Evolutionary conservation across 202 grass and related monocot species (phyloP), one percentile per base, ranked within the genome.

Genomic region (Carex arenaria): DNA sequence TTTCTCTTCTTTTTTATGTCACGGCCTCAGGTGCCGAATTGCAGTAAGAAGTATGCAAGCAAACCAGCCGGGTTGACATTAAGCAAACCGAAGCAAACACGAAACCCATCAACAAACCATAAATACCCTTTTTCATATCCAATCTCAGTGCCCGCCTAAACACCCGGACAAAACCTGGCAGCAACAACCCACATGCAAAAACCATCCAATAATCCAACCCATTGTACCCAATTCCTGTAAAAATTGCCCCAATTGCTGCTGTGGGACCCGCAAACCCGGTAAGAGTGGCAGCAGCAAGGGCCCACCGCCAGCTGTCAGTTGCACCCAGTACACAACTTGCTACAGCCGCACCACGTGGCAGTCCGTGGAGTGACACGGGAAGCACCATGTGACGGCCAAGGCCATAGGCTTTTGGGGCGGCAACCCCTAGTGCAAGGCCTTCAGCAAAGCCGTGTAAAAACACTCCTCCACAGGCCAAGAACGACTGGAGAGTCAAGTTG

Each of bases 381-480:
- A 98, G 90, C 76, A 98, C 90, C 95, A 98, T 98, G 81, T 98
- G 94, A 0, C 95, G 90, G n/a, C 95, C 95, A 23, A 98, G 89
- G 63, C 95, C 95, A 61, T 91, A 91, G 53, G 95, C 92, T 74
- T 95, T 98, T 20, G 90, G 92, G 17, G 95, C 92, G 1, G 95
- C 95, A n/a, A 98, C 95, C 51, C 95, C 95, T 30, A 98, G 85
- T 15, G 82, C 90, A 85, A 98, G 92, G 32, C 95, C 95, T 88
- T 98, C 95, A 0, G 95, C 85, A 0, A 95, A 89, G 31, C 90
- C 95, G 13, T 98, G 95, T 62, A 98, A 75, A 80, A 93, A 95
- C 52, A 98, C 83, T 10, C 90, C 81, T 64, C 90, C 92, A 70
- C 95, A 95, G 28, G 95, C 92, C 85, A 94, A 86, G 72, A 98